phyloP scores from a whole-genome alignment of 768 basidiomycete genomes.

The Albatrellus ellisii region DNA sequence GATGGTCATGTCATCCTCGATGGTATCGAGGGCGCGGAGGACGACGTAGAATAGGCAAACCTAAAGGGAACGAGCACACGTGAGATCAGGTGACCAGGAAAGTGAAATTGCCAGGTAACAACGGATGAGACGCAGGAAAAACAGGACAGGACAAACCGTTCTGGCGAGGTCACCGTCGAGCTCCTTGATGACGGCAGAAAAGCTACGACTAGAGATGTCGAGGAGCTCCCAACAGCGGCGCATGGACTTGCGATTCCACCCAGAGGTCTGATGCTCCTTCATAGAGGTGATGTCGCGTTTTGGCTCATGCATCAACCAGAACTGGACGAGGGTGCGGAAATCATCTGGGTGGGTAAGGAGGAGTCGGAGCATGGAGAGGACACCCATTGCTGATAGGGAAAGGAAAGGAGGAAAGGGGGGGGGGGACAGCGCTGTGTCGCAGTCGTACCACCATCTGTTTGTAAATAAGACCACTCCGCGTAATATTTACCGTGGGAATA shows the following conservation, averaged over 20 bases:
- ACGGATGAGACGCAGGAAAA: not conserved
- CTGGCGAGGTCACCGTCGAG: conserved; percentile 90
- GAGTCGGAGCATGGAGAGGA: conserved; percentile 48
- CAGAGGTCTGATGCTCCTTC: conserved; percentile 64
- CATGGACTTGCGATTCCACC: conserved; percentile 84
- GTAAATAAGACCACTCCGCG: not conserved
- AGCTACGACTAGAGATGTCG: conserved; percentile 82
- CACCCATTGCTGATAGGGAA: conserved; percentile 28
- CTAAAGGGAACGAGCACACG: conserved; percentile 38
- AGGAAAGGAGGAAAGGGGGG: not conserved
- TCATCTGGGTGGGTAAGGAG: conserved; percentile 73
- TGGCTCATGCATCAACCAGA: conserved; percentile 68
- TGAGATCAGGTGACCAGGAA: not conserved
- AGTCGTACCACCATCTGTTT: not conserved
- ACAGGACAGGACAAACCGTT: conserved; percentile 44
- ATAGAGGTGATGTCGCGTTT: conserved; percentile 72
- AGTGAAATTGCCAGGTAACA: too few relatives aligned
- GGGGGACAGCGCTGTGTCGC: not conserved
- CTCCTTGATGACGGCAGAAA: conserved; percentile 89
- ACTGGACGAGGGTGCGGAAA: conserved; percentile 73
- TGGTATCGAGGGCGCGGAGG: conserved; percentile 87
- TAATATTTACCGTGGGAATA: not conserved
- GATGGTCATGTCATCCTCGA: conserved; percentile 98
- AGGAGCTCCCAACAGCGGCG: conserved; percentile 81
- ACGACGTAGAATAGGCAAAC: conserved; percentile 94